Conservation (phyloP, 2,329 filamentous ascomycete species). For the Alternaria atra region DNA sequence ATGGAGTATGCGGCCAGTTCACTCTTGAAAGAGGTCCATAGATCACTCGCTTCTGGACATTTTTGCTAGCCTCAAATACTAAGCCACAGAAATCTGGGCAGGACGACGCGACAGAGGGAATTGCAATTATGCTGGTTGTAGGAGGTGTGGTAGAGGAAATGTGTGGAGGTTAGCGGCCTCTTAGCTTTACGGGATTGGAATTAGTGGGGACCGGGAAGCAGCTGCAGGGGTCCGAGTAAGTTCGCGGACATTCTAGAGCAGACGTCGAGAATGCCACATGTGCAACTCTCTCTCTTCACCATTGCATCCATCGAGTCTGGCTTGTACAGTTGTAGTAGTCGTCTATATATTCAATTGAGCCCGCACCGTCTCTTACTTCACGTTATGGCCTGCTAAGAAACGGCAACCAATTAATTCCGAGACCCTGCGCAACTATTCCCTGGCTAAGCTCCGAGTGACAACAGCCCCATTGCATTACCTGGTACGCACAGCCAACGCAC, state of each 20-base stretch:
- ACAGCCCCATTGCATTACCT: conserved; percentile 15
- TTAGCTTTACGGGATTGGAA: conserved; percentile 7
- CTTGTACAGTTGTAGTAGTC: conserved; percentile 12
- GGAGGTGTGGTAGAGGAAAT: not conserved
- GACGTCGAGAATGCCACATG: conserved; percentile 17
- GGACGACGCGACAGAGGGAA: too few species aligned
- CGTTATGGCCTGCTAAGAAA: conserved; percentile 16
- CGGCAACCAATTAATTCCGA: conserved; percentile 1
- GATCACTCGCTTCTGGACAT: not conserved
- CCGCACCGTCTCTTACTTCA: conserved; percentile 1
- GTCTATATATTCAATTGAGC: conserved; percentile 19
- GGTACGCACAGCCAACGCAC: conserved; percentile 18
- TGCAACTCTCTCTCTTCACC: conserved; percentile 11
- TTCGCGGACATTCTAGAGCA: conserved; percentile 29
- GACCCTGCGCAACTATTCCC: conserved; percentile 11
- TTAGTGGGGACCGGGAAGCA: conserved; percentile 14
- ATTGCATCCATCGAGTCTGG: conserved; percentile 1
- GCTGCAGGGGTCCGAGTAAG: conserved; percentile 20
- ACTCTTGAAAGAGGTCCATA: not conserved
- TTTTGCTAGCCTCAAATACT: too few species aligned
- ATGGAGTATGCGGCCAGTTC: too few species aligned
- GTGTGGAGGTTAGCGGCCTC: conserved; percentile 18
- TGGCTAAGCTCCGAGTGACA: conserved; percentile 18
- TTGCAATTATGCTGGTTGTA: too few species aligned
- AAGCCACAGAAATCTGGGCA: too few species aligned